phyloP scores from a whole-genome alignment of 2,329 filamentous ascomycete genomes.

The Aspergillus ochraceoroseus region DNA sequence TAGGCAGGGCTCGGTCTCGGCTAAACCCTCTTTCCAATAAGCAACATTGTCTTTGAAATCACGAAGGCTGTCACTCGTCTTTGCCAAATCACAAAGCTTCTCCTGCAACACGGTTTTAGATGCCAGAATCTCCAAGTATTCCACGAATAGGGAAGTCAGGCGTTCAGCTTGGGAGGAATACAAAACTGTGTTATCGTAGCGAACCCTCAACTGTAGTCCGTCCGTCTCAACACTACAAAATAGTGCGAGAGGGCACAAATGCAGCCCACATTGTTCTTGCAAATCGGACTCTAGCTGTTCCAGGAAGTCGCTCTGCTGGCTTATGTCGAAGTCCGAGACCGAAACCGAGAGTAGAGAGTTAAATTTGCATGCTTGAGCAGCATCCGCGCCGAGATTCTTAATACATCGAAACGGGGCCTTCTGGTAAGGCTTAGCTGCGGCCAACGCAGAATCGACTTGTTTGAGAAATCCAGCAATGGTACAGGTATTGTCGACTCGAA shows the following conservation, averaged over 20 bases:
- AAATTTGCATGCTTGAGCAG: conserved; percentile 40
- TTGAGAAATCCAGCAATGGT: conserved; percentile 48
- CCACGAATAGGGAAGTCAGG: conserved; percentile 12
- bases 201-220: conserved; percentile 4
- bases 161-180: conserved; percentile 9
- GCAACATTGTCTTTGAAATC: conserved; percentile 30
- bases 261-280: not conserved
- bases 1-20: conserved; percentile 45
- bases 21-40: conserved; percentile 47
- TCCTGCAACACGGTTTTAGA: conserved; percentile 14
- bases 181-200: conserved; percentile 14
- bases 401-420: conserved; percentile 49
- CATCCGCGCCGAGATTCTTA: conserved; percentile 48
- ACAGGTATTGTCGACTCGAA: conserved; percentile 30
- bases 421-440: conserved; percentile 56
- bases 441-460: conserved; percentile 50
- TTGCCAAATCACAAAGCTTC: conserved; percentile 17
- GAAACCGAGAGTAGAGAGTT: conserved; percentile 39
- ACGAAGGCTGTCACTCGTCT: conserved; percentile 24
- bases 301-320: conserved; percentile 2
- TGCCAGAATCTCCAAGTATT: conserved; percentile 8
- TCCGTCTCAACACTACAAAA: conserved; percentile 8
- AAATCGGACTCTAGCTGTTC: not conserved
- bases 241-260: conserved; percentile 13
- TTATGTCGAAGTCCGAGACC: conserved; percentile 18